Evolutionary conservation across 106 monocot genomes (phyloP), one percentile per base, ranked within the genome.

Genomic region (Dendrobium chrysotoxum): DNA sequence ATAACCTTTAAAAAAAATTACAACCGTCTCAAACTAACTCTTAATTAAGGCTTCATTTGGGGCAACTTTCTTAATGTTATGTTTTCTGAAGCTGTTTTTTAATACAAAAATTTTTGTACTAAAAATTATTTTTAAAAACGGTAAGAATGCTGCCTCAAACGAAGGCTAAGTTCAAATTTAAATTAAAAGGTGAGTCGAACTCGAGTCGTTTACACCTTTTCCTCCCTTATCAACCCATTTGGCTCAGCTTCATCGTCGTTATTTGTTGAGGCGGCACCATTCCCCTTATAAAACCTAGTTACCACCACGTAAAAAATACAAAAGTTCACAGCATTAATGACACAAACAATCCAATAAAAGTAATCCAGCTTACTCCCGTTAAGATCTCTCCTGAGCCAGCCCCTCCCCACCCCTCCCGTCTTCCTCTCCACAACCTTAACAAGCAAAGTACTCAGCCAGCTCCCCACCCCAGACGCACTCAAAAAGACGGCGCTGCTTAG

Each of bases 331-430:
- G 40, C 81, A 30, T 84, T 68, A 28, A 91, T 77, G 20, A 58
- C 85, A 41, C 80, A 85, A 42, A 91, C 66, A 7, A 92, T 23
- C 84, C 86, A 87, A 78, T 87, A 92, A 71, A 87, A 89, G 57
- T 75, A 77, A 64, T 92, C 87, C 64, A 92, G 40, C 41, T 57
- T 78, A 11, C 89, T 85, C 55, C 72, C 28, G 57, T 92, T 82
- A 44, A 92, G 74, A n/a, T 83, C 30, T 83, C 28, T 81, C 28
- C 74, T 23, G 0, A 91, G 61, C 89, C 92, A 92, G 47, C 83
- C 83, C 10, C 47, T 79, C 55, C 75, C 83, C 50, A 40, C 35
- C 20, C 82, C 83, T 8, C 76, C 81, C 0, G 87, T 89, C 2
- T 67, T 45, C 11, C 76, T 23, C 54, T 70, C 66, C 12, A 87